Conservation (phyloP, 2,329 filamentous ascomycete species). For the Coleophoma cylindrospora region DNA sequence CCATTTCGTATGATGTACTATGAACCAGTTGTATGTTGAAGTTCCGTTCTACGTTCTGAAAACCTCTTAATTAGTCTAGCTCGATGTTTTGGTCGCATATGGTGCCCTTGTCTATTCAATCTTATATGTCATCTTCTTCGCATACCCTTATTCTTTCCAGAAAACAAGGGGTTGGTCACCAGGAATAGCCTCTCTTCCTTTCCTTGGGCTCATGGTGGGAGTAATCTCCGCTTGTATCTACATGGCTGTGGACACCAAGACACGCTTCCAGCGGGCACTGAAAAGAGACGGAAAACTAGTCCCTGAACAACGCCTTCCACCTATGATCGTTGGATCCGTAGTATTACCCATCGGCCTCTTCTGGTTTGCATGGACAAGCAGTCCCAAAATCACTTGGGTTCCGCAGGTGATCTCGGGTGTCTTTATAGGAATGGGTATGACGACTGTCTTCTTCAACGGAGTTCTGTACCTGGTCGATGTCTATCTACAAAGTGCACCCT, state of each 20-base stretch:
- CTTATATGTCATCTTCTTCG: constrained; percentile 36
- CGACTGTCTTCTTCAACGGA: neutral
- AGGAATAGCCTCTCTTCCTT: constrained; percentile 33
- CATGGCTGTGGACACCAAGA: constrained; percentile 27
- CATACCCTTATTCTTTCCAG: constrained; percentile 41
- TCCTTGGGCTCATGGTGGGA: constrained; percentile 33
- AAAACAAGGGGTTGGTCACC: constrained; percentile 31
- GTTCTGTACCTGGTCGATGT: neutral
- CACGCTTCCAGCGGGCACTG: constrained; percentile 24
- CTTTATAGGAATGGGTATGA: neutral
- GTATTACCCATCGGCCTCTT: constrained; percentile 58
- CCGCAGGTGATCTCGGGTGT: constrained; percentile 37
- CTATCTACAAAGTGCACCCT: neutral
- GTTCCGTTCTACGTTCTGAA: too few relatives aligned
- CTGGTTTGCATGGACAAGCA: constrained; percentile 63
- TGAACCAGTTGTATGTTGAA: too few relatives aligned
- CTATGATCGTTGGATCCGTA: constrained; percentile 55
- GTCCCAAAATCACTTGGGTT: constrained; percentile 32
- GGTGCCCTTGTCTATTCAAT: constrained; percentile 18
- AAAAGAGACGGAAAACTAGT: constrained; percentile 20
- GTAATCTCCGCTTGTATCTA: constrained; percentile 16
- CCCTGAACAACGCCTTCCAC: constrained; percentile 48
- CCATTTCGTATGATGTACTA: too few relatives aligned
- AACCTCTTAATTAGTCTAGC: too few relatives aligned
- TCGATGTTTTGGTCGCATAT: constrained; percentile 7